A percentile compares a stretch with the other conserved stretches of the same genome.
These are phyloP conservation scores for Urtica urens DNA, from an alignment of 306 rosid species.

Conservation along the genomic window DNA sequence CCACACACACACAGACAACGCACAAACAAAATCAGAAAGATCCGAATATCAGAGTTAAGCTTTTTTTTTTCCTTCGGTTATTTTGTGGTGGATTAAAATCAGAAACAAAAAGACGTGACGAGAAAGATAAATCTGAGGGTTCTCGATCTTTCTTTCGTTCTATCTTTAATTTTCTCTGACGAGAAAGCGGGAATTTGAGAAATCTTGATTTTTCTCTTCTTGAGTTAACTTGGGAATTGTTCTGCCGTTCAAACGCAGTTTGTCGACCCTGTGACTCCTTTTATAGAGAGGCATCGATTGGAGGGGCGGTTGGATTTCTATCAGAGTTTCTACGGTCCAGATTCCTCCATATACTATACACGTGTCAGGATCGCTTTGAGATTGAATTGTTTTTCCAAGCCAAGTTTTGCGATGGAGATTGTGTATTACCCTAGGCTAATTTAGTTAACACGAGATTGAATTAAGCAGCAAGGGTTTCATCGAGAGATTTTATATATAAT, in stretches of 20 bases:
- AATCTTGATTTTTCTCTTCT: not conserved
- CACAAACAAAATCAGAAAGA: not conserved
- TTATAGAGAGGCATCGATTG: not conserved
- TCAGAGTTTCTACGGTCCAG: not conserved
- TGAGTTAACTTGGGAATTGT: not conserved
- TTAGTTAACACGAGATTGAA: too few relatives aligned
- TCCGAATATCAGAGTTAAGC: conserved; percentile 12
- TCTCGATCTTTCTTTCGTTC: not conserved
- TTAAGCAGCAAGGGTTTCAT: too few relatives aligned
- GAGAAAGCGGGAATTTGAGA: not conserved
- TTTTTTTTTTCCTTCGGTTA: not conserved
- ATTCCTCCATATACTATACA: not conserved
- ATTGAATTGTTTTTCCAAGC: too few relatives aligned
- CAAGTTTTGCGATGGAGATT: too few relatives aligned
- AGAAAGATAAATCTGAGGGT: not conserved
- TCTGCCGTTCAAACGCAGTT: too few relatives aligned
- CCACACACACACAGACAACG: not conserved
- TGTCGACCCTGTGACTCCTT: not conserved
- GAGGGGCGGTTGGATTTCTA: conserved; percentile 16
- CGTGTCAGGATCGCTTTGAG: conserved; percentile 1
- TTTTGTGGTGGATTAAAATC: conserved; percentile 15
- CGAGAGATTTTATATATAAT: too few relatives aligned
- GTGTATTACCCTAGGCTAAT: too few relatives aligned
- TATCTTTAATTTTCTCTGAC: conserved; percentile 10
- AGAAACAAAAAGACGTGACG: not conserved